Base-by-base conservation (phyloP, 495 filamentous ascomycete genomes). In the Ramalina intermedia region DNA sequence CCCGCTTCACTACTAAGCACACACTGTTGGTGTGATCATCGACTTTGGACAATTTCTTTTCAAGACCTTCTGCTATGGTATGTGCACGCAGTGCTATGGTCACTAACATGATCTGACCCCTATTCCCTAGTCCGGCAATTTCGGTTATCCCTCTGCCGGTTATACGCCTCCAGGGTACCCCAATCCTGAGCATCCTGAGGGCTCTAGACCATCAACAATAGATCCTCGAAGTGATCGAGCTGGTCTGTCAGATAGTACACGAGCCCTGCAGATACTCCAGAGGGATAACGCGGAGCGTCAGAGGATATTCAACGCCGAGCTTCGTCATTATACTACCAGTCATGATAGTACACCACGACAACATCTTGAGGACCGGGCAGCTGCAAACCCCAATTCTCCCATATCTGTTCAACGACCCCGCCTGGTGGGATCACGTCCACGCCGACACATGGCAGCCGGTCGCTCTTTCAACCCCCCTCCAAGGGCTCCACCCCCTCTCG, bases 81-180 rank as follows among this genome's bases (percentile, higher is more conserved):
- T 33, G 29, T 33, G 7, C 2, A 9, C 29, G 2, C 23, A 24
- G 23, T 4, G 23, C 23, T 24, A 24, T 24, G 23, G 23, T 24
- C 23, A 6, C 23, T 24, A 24, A 24, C 6, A 33, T 33, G 29
- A 21, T 35, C 37, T 52, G 33, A 53, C 37, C 16, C 9, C 5
- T 6, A 20, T 18, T 23, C 45, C 50, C 18, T 56, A 83, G 79
- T 81, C 78, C 60, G 72, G 71, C 50, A 76, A 78, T 62, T 71
- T 71, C 58, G 71, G 77, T 59, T 69, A 72, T 43, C 55, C 52
- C 23, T 57, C 53, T n/a, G 52, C 47, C 43, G 43, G 42, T 20
- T 33, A 33, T 13, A 17, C n/a, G 9, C 16, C 44, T 6, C 17
- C 33, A 14, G n/a, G 14, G 14, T 17, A 27, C 9, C n/a, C n/a